Base-by-base conservation (phyloP, 805 yeast genomes). In the Saccharomycodes ludwigii region DNA sequence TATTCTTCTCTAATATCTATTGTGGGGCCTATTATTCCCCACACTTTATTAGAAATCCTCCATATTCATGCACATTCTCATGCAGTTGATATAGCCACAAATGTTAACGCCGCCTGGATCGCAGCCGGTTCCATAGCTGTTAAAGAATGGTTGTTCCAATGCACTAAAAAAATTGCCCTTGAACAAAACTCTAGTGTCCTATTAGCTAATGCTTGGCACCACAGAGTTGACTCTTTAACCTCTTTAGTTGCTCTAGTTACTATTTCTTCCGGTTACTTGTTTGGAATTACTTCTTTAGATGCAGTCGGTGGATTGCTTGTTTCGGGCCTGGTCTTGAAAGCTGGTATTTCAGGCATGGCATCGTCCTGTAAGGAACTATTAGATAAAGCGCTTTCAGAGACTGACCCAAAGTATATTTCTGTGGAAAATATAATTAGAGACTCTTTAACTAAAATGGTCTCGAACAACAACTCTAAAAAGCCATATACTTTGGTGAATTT, bases 181-280 rank as follows among this genome's bases (percentile, higher is more conserved):
- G 62, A 68, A 38, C 69, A 83, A 18, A 80, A 82, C 48, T 84
- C 95, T 1, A 83, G 84, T 40, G 97, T 91, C 3, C 65, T 91
- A 29, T 74, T 83, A 30, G 98, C 98, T 4, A 91, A 91, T 50
- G 98, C 98, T 3, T 91, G 98, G 97, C 98, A 91, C 54, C 98
- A 91, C 51, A 68, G 98, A 40, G 91, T 88, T 8, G 98, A 91
- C 50, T 79, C 94, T 1, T 54, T 91, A 44, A 93, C 97, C 1
- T 83, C 96, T 0, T 65, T 79, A 15, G 97, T 88, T 6, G 96
- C 97, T 0, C 66, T 88, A 14, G 68, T 75, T 4, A 85, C 97
- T 1, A 91, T 91, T 31, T 70, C 93, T 0, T 76, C 86, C 2
- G 94, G 95, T 21, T 76, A 80, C 42, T 62, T 83, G 37, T 69